Evolutionary conservation across 345 rosid species (phyloP).

Genomic region (Nasturtium officinale): DNA sequence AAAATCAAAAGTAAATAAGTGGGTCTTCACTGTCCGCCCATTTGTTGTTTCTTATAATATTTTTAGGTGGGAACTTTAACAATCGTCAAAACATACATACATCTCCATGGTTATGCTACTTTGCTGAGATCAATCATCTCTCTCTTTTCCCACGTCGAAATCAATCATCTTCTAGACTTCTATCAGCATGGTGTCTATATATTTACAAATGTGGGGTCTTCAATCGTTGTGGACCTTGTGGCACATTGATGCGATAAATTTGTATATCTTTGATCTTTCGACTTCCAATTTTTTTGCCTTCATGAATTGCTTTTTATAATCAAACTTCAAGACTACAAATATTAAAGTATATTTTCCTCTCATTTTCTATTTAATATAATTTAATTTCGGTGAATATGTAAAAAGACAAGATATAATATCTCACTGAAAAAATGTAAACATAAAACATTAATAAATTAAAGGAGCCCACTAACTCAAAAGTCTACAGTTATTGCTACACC

Average conservation of each 20-base stretch:
- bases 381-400: conserved; percentile 4
- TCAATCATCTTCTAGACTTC: conserved; percentile 32
- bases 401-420: not conserved
- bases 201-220: conserved; percentile 13
- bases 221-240: not conserved
- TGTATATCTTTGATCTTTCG: conserved; percentile 2
- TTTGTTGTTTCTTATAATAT: not conserved
- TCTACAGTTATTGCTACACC: conserved; percentile 36
- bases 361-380: not conserved
- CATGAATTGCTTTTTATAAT: not conserved
- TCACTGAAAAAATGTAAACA: conserved; percentile 25
- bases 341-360: not conserved
- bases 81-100: conserved; percentile 16
- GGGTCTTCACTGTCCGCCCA: conserved; percentile 1
- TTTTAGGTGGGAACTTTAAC: conserved; percentile 23
- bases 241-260: conserved; percentile 14
- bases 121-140: conserved; percentile 20
- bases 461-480: conserved; percentile 18
- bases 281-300: not conserved
- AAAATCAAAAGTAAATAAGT: conserved; percentile 14
- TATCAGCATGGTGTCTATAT: conserved; percentile 14
- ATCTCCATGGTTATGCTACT: conserved; percentile 10
- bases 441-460: not conserved
- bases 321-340: not conserved
- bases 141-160: conserved; percentile 24